These are phyloP conservation scores for Trichoderma harzianum DNA, from an alignment of 2,329 filamentous ascomycete species.

Conservation along the genomic window DNA sequence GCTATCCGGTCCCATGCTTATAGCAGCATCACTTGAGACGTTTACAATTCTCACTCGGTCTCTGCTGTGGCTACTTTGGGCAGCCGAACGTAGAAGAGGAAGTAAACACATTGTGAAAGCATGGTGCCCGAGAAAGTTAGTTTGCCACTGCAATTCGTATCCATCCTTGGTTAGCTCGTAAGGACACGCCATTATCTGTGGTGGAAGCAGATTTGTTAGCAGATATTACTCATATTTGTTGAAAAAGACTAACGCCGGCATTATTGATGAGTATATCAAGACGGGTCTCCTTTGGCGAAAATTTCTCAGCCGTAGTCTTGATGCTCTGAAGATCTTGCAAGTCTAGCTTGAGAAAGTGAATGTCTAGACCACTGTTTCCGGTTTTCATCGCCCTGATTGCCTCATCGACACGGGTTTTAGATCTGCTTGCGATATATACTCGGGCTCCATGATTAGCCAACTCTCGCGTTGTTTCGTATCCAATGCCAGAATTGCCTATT, in stretches of 20 bases:
- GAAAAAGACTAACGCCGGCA: not conserved
- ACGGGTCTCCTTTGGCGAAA: not conserved
- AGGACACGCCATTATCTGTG: not conserved
- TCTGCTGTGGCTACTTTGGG: not conserved
- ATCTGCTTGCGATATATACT: not conserved
- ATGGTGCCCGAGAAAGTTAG: not conserved
- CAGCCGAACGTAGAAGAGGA: not conserved
- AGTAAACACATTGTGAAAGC: not conserved
- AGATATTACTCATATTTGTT: not conserved
- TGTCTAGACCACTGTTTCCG: not conserved
- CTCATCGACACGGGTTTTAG: not conserved
- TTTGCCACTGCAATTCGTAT: not conserved
- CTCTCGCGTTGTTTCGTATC: not conserved
- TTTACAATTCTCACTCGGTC: not conserved
- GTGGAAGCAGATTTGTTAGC: not conserved
- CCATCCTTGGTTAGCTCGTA: not conserved
- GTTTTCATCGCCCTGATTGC: not conserved
- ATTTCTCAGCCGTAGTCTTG: not conserved
- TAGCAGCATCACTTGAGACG: not conserved
- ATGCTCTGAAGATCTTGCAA: not conserved
- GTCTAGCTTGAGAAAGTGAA: not conserved
- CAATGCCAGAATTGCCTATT: not conserved
- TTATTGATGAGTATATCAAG: not conserved
- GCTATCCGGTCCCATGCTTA: not conserved
- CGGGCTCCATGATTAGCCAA: not conserved